These are phyloP conservation scores for Halophytophthora polymorphica DNA, from an alignment of 352 stramenopile species.

Conservation along the genomic window DNA sequence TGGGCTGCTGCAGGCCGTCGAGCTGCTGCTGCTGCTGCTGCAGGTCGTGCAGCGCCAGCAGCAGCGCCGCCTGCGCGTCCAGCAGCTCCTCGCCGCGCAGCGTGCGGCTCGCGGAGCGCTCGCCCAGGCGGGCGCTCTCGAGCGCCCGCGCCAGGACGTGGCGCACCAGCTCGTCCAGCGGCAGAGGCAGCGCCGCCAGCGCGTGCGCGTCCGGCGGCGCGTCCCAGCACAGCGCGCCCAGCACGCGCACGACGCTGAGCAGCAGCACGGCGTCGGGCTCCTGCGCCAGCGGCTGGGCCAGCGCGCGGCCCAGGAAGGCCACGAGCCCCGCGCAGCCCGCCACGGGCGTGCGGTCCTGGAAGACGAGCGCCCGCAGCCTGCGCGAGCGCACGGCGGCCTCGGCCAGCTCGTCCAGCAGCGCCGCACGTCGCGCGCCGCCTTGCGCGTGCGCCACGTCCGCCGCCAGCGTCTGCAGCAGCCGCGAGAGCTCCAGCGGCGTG, in stretches of 20 bases:
- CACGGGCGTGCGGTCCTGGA: slow-evolving; percentile 40
- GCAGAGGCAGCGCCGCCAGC: slow-evolving; percentile 11
- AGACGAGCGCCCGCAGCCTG: slow-evolving; percentile 46
- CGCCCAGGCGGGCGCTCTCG: slow-evolving; percentile 11
- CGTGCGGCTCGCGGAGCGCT: neutral
- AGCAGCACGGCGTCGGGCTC: slow-evolving; percentile 13
- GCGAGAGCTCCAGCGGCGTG: slow-evolving; percentile 23
- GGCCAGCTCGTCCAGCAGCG: slow-evolving; percentile 47
- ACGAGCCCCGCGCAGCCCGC: slow-evolving; percentile 24
- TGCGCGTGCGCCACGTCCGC: slow-evolving; percentile 21
- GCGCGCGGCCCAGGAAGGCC: slow-evolving; percentile 27
- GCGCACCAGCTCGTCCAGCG: slow-evolving; percentile 11
- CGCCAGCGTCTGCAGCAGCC: slow-evolving; percentile 35
- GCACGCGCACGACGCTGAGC: slow-evolving; percentile 11
- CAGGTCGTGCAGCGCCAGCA: slow-evolving; percentile 44
- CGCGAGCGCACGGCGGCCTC: slow-evolving; percentile 26
- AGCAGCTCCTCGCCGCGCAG: slow-evolving; percentile 37
- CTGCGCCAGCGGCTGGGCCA: slow-evolving; percentile 8
- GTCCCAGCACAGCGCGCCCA: slow-evolving; percentile 26
- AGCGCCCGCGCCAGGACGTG: slow-evolving; percentile 17
- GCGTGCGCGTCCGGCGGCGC: slow-evolving; percentile 18
- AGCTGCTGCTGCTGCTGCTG: slow-evolving; percentile 26
- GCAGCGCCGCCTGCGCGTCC: slow-evolving; percentile 40
- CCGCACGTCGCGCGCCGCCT: slow-evolving; percentile 16
- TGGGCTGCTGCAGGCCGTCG: slow-evolving; percentile 22